phyloP scores from a whole-genome alignment of 2,329 filamentous ascomycete genomes.

The Ilyonectria destructans region DNA sequence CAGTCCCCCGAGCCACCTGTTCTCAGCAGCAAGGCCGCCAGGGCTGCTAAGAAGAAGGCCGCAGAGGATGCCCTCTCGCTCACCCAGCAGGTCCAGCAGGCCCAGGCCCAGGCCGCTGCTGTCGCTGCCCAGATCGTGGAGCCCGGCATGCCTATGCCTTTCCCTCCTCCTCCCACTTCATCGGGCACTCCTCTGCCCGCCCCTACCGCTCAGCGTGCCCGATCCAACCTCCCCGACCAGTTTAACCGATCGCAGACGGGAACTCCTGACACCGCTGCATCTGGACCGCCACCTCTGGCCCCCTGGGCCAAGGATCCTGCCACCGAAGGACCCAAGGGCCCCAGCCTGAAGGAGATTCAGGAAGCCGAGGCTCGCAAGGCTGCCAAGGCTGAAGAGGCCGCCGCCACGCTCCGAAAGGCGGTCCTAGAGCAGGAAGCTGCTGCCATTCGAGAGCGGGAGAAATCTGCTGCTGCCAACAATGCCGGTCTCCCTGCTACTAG shows the following conservation, averaged over 20 bases:
- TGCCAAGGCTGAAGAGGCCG: slow-evolving; percentile 88
- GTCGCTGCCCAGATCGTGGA: slow-evolving; percentile 64
- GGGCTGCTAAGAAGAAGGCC: slow-evolving; percentile 53
- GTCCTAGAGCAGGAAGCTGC: slow-evolving; percentile 85
- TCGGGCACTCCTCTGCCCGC: slow-evolving; percentile 89
- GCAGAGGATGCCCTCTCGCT: slow-evolving; percentile 72
- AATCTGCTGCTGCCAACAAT: slow-evolving; percentile 62
- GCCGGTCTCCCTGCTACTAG: slow-evolving; percentile 86
- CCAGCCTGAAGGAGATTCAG: slow-evolving; percentile 96
- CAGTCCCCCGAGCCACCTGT: slow-evolving; percentile 31
- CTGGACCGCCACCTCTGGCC: slow-evolving; percentile 81
- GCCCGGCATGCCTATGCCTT: slow-evolving; percentile 82
- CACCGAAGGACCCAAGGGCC: slow-evolving; percentile 81
- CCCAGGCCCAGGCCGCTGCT: slow-evolving; percentile 66
- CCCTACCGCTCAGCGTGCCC: slow-evolving; percentile 87
- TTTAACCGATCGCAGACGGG: slow-evolving; percentile 81
- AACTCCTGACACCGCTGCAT: slow-evolving; percentile 74
- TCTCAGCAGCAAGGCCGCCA: slow-evolving; percentile 46
- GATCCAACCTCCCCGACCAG: slow-evolving; percentile 87
- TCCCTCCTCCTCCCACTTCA: slow-evolving; percentile 75
- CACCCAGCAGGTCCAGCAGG: slow-evolving; percentile 88
- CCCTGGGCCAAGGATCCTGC: slow-evolving; percentile 95
- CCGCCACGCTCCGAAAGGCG: slow-evolving; percentile 83
- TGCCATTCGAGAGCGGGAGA: slow-evolving; percentile 73
- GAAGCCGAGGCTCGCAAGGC: slow-evolving; percentile 95